phyloP scores from a whole-genome alignment of 2,329 filamentous ascomycete species.

The Orbilia oligospora region DNA sequence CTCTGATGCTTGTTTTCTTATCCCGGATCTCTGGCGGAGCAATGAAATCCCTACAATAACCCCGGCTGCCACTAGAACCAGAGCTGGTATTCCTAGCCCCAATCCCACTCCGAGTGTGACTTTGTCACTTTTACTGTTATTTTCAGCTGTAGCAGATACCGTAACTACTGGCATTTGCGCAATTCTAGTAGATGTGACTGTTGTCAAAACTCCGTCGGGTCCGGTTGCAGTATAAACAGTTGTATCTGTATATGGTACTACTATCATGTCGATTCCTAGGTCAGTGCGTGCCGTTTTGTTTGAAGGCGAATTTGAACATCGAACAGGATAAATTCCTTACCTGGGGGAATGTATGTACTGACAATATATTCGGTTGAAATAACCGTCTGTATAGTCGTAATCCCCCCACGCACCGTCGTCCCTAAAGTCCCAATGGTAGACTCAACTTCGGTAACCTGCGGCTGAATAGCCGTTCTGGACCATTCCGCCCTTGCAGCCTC shows the following conservation, averaged over 20 bases:
- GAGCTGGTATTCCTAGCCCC: slow-evolving; percentile 8
- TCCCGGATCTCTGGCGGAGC: background rate
- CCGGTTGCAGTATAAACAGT: slow-evolving; percentile 1
- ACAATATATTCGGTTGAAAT: background rate
- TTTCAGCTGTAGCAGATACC: background rate
- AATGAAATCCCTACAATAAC: background rate
- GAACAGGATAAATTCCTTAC: background rate
- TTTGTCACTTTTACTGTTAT: slow-evolving; percentile 2
- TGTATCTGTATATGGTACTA: slow-evolving; percentile 18
- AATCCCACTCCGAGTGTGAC: slow-evolving; percentile 15
- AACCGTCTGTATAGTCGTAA: background rate
- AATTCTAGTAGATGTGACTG: background rate
- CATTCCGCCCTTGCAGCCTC: slow-evolving; percentile 10
- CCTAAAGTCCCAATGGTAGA: background rate
- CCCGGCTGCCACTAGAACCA: background rate
- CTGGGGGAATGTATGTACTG: slow-evolving; percentile 20
- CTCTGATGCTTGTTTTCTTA: slow-evolving; percentile 1
- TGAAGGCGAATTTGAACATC: background rate
- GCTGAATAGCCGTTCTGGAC: slow-evolving; percentile 24
- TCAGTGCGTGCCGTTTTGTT: background rate
- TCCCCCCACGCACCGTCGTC: background rate
- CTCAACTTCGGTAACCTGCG: background rate
- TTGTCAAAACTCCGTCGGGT: background rate
- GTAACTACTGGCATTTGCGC: slow-evolving; percentile 4
- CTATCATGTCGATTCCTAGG: background rate